A percentile compares a stretch with the other conserved stretches of the same genome.
These are phyloP conservation scores for Dothistroma pini DNA, from an alignment of 2,329 filamentous ascomycete genomes.

Conservation along the genomic window DNA sequence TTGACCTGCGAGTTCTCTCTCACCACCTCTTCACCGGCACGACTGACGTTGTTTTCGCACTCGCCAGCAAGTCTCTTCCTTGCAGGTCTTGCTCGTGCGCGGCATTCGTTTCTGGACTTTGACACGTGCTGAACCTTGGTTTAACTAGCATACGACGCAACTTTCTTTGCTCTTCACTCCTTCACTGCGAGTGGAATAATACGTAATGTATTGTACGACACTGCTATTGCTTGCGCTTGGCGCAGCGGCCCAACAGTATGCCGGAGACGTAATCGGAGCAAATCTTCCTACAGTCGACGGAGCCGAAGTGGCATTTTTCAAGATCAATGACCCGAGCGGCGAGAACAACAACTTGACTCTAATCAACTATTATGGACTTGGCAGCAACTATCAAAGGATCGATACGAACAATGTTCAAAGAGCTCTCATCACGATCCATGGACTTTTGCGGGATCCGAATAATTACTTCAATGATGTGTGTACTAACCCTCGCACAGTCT, in stretches of 20 bases:
- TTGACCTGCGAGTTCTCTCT: no score
- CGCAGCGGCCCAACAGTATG: slow-evolving; percentile 25
- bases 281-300: slow-evolving; percentile 20
- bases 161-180: background rate
- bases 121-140: background rate
- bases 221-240: slow-evolving; percentile 5
- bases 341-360: slow-evolving; percentile 28
- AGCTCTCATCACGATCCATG: slow-evolving; percentile 33
- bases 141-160: background rate
- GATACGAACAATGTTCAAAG: slow-evolving; percentile 27
- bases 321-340: slow-evolving; percentile 28
- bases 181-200: background rate
- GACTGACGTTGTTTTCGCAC: background rate
- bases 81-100: background rate
- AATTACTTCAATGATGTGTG: slow-evolving; percentile 27
- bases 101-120: background rate
- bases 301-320: slow-evolving; percentile 33
- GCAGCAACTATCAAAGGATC: slow-evolving; percentile 23
- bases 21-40: no score
- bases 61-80: background rate
- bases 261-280: slow-evolving; percentile 25
- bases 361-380: slow-evolving; percentile 33
- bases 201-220: background rate
- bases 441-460: slow-evolving; percentile 28
- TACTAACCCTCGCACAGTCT: background rate